Conservation (phyloP, 1,284 basidiomycete species). For the Ustilago bromivora region DNA sequence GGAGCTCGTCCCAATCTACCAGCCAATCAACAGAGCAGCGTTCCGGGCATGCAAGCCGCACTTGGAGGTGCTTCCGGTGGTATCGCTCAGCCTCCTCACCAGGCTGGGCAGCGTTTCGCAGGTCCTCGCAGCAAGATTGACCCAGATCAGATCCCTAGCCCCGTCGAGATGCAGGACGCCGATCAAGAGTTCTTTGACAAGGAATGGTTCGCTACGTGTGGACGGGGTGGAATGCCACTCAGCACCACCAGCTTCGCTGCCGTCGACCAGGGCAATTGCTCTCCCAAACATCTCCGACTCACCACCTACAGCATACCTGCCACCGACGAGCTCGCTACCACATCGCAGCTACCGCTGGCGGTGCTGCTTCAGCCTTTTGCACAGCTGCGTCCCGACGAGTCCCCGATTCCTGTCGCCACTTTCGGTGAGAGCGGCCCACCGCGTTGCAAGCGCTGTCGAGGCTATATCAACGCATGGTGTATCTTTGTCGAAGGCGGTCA, state of each 20-base stretch:
- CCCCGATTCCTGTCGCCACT: slow-evolving; percentile 78
- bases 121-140: slow-evolving; percentile 85
- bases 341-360: slow-evolving; percentile 83
- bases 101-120: slow-evolving; percentile 70
- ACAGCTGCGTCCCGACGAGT: slow-evolving; percentile 77
- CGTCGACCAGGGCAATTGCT: slow-evolving; percentile 87
- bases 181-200: slow-evolving; percentile 87
- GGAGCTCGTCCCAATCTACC: slow-evolving; percentile 35
- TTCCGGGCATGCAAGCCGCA: slow-evolving; percentile 45
- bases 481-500: slow-evolving; percentile 85
- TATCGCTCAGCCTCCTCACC: slow-evolving; percentile 70
- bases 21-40: slow-evolving; percentile 38
- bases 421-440: slow-evolving; percentile 80
- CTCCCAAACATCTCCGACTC: slow-evolving; percentile 77
- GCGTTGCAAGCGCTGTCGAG: slow-evolving; percentile 86
- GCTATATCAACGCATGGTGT: slow-evolving; percentile 96
- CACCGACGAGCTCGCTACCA: slow-evolving; percentile 81
- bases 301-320: slow-evolving; percentile 82
- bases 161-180: slow-evolving; percentile 83
- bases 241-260: slow-evolving; percentile 88
- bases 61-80: slow-evolving; percentile 27
- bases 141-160: slow-evolving; percentile 89
- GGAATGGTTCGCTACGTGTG: slow-evolving; percentile 80
- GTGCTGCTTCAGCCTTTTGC: slow-evolving; percentile 92
- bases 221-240: slow-evolving; percentile 78